phyloP scores from a whole-genome alignment of 2,329 filamentous ascomycete species.

The Cyphellophora europaea region DNA sequence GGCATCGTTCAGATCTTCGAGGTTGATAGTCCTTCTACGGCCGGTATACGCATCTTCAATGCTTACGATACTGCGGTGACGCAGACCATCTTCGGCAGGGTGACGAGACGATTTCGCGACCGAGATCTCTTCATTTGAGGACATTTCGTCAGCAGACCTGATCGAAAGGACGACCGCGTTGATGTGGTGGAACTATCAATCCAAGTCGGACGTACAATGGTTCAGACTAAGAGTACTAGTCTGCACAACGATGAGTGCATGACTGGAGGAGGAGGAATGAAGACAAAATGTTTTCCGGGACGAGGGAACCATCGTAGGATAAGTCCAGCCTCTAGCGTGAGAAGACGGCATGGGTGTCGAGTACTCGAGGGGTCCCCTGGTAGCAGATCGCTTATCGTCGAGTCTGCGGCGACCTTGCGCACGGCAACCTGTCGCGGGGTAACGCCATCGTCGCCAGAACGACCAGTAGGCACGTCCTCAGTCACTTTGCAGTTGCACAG shows the following conservation, averaged over 20 bases:
- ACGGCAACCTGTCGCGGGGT: neutral
- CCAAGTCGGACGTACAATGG: no score
- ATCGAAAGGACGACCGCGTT: neutral
- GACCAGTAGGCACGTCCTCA: neutral
- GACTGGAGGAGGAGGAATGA: neutral
- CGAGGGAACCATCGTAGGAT: neutral
- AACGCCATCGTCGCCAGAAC: neutral
- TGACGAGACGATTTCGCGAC: neutral
- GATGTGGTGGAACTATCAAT: no score
- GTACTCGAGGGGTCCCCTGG: neutral
- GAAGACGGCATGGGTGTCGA: neutral
- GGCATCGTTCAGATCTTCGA: conserved; percentile 20
- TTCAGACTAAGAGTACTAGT: no score
- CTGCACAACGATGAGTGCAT: no score
- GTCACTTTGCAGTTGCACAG: neutral
- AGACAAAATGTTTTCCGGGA: neutral
- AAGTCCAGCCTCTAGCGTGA: neutral
- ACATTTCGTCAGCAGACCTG: neutral
- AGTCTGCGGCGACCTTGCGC: neutral
- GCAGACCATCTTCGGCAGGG: neutral
- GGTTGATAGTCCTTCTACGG: conserved; percentile 13
- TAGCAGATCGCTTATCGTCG: neutral
- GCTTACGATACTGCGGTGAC: conserved; percentile 8
- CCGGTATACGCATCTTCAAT: conserved; percentile 11
- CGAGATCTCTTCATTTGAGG: neutral